These are phyloP conservation scores for Kockiozyma suomiensis DNA, from an alignment of 805 yeast species.

Conservation along the genomic window DNA sequence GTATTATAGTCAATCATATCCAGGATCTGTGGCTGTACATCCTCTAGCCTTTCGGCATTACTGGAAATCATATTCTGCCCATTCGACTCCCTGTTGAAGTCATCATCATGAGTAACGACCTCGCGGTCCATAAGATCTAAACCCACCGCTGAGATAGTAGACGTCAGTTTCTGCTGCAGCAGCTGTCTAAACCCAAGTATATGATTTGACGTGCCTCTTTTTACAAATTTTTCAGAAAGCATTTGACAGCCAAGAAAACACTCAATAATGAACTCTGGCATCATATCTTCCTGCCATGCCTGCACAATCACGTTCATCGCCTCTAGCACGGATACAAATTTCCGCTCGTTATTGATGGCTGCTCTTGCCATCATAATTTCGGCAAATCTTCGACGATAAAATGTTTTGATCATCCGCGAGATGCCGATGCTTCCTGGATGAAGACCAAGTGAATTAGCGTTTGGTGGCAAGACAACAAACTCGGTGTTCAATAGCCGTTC, in stretches of 20 bases:
- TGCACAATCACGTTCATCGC: conserved; percentile 27
- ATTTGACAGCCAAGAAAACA: conserved; percentile 13
- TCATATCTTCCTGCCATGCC: conserved; percentile 29
- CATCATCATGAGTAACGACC: background rate
- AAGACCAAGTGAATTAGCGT: conserved; percentile 8
- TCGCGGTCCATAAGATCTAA: background rate
- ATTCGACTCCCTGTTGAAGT: background rate
- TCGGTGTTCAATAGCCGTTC: conserved; percentile 21
- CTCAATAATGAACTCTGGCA: conserved; percentile 11
- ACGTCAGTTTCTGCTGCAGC: background rate
- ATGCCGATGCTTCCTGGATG: conserved; percentile 26
- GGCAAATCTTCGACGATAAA: conserved; percentile 25
- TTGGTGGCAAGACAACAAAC: conserved; percentile 24
- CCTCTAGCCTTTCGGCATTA: background rate
- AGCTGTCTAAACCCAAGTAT: conserved; percentile 1
- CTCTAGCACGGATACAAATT: conserved; percentile 17
- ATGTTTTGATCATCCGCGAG: conserved; percentile 21
- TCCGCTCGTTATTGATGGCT: conserved; percentile 9
- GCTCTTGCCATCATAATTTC: conserved; percentile 25
- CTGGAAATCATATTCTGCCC: background rate
- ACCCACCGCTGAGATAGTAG: background rate
- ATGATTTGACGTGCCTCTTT: background rate
- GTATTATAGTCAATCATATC: background rate
- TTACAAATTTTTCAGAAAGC: background rate
- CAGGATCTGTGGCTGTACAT: background rate